Base-by-base conservation (phyloP, 1,284 basidiomycete genomes). In the Coniferiporia weirii region DNA sequence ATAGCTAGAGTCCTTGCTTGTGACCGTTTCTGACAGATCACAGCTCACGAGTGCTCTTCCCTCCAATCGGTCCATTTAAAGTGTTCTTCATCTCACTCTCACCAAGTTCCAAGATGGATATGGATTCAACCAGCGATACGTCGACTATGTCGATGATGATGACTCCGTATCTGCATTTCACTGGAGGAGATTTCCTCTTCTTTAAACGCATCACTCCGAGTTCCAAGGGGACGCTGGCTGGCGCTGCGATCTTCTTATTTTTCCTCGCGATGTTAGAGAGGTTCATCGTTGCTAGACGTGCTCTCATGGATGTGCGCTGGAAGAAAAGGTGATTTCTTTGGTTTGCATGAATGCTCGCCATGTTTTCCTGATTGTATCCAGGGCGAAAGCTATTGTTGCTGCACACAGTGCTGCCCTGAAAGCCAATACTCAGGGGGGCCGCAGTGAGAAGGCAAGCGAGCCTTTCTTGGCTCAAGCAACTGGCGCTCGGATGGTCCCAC, bases 171-270 rank as follows among this genome's bases (percentile, higher is more conserved):
- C 71, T 91, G 20, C 89, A 91, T 67, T 85, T 89, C 64, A 76
- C 77, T 13, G 71, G 73, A 4, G 79, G 81, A 4, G 87, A 90
- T 64, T 72, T 75, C 50, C 76, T 94, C 3, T 79, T 83, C 71
- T 92, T 93, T 75, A 67, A 81, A 63, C 73, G 78, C 1, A 90
- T 88, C 84, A 73, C 72, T 2, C 91, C 92, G 0, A 76, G 75
- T 0, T 84, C 85, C 0, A 65, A 75, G 10, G 89, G 87, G 34
- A 84, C 86, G 0, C 79, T 91, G 32, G 82, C 80, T 15, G 91
- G 88, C 2, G 88, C 89, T 48, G 89, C 84, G 68, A 77, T 93
- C 59, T 85, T 79, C 0, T 75, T 94, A 20, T 76, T 87, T 65
- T 48, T 84, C 22, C 72, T 93, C 34, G 82, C 83, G 6, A 68